phyloP scores from a whole-genome alignment of 2,329 filamentous ascomycete genomes.

The Simplicillium sp. region DNA sequence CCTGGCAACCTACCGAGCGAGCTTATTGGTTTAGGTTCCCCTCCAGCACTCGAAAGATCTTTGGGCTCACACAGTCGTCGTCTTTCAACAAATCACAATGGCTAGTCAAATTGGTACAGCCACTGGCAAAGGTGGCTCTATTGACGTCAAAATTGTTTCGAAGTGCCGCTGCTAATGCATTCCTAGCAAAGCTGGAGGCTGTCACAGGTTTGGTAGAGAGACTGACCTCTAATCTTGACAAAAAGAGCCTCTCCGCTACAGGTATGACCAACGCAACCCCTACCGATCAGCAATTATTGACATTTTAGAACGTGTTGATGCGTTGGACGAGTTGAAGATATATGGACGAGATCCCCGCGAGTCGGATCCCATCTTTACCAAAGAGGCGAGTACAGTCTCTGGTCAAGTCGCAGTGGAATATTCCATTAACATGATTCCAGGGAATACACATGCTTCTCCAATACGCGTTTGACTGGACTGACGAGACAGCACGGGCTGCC shows the following conservation, averaged over 20 bases:
- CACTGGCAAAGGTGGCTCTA: slow-evolving; percentile 31
- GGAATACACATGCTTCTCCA: slow-evolving; percentile 63
- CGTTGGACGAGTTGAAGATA: slow-evolving; percentile 60
- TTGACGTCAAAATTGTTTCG: neutral
- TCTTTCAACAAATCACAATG: neutral
- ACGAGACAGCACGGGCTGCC: slow-evolving; percentile 61
- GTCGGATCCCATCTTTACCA: slow-evolving; percentile 78
- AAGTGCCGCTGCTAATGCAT: neutral
- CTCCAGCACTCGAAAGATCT: too few relatives aligned
- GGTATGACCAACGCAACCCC: slow-evolving; percentile 29
- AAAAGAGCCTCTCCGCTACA: slow-evolving; percentile 46
- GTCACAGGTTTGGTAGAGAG: slow-evolving; percentile 55
- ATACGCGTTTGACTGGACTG: slow-evolving; percentile 63
- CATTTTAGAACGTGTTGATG: slow-evolving; percentile 48
- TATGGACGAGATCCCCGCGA: slow-evolving; percentile 56
- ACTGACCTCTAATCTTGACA: slow-evolving; percentile 52
- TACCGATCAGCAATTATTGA: slow-evolving; percentile 9
- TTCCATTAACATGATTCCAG: slow-evolving; percentile 29
- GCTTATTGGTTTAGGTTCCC: too few relatives aligned
- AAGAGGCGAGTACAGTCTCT: slow-evolving; percentile 42
- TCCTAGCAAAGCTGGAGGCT: slow-evolving; percentile 55
- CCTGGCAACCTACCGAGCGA: too few relatives aligned
- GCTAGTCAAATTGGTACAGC: slow-evolving; percentile 15
- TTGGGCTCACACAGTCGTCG: too few relatives aligned
- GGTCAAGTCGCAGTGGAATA: neutral